These are phyloP conservation scores for Backusella parvicylindrica DNA, from an alignment of 192 early-diverging fungal genomes.

Conservation along the genomic window DNA sequence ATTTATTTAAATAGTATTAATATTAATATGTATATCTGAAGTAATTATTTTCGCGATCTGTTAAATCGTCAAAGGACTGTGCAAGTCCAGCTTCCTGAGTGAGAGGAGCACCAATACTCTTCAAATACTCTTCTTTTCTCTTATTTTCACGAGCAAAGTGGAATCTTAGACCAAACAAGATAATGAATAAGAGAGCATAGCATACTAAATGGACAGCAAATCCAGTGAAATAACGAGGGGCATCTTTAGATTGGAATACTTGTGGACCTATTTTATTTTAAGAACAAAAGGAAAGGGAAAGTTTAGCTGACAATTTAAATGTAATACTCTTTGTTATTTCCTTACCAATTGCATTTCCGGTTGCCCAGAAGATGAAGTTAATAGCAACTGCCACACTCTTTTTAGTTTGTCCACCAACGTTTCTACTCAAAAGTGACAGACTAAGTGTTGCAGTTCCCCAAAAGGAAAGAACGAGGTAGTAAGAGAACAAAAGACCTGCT, in stretches of 20 bases:
- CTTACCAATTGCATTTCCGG: constrained; percentile 23
- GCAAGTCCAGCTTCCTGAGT: not conserved
- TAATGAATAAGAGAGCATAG: constrained; percentile 7
- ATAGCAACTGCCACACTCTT: constrained; percentile 14
- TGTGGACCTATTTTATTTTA: not conserved
- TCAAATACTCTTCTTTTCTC: not conserved
- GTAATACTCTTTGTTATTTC: not conserved
- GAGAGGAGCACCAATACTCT: not conserved
- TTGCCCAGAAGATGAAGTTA: constrained; percentile 20
- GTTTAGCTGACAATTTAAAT: not conserved
- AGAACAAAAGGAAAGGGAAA: not conserved
- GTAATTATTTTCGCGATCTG: constrained; percentile 15
- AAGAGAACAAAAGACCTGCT: constrained; percentile 13
- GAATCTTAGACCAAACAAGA: not conserved
- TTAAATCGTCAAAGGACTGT: constrained; percentile 18
- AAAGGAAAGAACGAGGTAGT: constrained; percentile 16
- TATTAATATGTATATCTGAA: constrained; percentile 18
- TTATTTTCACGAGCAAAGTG: not conserved
- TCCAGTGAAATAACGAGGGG: constrained; percentile 16
- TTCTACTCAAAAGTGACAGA: constrained; percentile 15
- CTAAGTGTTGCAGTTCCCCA: constrained; percentile 15
- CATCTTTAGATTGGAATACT: constrained; percentile 11
- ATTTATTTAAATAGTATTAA: not conserved
- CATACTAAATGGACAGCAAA: constrained; percentile 17
- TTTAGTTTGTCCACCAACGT: constrained; percentile 25